Base-by-base conservation (phyloP, 2,329 filamentous ascomycete genomes). In the Ophiobolus disseminans region DNA sequence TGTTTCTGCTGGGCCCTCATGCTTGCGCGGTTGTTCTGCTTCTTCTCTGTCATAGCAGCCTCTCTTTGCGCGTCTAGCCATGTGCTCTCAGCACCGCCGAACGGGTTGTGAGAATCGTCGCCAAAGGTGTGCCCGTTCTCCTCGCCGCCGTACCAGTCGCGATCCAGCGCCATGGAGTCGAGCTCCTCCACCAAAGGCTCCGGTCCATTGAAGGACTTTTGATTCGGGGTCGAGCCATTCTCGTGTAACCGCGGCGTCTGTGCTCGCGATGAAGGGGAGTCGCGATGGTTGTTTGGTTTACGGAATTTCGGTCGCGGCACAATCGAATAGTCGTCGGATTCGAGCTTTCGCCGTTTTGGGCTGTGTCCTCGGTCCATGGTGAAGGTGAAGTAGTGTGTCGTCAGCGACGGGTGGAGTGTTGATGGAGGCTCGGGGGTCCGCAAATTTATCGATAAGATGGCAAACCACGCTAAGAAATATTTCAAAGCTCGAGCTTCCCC, bases 61-160 rank as follows among this genome's bases (percentile, higher is more conserved):
- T 96, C 91, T 19, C 82, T 80, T 66, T 90, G 85, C 68, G 90
- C 86, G 54, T 91, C 91, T 74, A 87, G 87, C 70, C 87, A 86
- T 16, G 87, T 83, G 56, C 84, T 82, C 47, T 86, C 89, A 50
- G 87, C 87, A 1, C 86, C 86, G 8, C 89, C 90, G 66, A 96
- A 96, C 0, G 91, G 92, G 66, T 96, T 95, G 73, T 96, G 91
- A n/a, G 86, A 82, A 55, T 97, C 92, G 68, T 96, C 92, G 57
- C 91, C 92, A 64, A 96, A 90, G 0, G 87, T 88, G 66, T 95
- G 89, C 20, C 87, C 89, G 48, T 87, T 86, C 69, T 96, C 91
- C 66, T 95, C 91, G 38, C 89, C 90, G 17, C 85, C 86, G 65
- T 97, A 97, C 92, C 92, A 97, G 73, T 96, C 92, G 53, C 92